Conservation (phyloP, 345 rosid species). For the Moricandia moricandioides region DNA sequence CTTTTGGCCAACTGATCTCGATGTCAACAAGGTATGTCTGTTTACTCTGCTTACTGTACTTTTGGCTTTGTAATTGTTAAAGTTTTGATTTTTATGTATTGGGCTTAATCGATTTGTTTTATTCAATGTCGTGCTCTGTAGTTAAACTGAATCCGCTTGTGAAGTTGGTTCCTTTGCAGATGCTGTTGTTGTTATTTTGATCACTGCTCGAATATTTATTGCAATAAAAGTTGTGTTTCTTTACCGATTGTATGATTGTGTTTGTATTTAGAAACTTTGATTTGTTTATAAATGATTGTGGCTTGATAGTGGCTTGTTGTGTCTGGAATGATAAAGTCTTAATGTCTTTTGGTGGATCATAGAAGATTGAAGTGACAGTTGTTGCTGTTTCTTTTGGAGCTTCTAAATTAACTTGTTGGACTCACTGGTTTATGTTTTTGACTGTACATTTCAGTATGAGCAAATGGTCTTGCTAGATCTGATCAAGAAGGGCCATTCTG, state of each 20-base stretch:
- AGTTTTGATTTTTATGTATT: constrained; percentile 10
- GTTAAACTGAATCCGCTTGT: background rate
- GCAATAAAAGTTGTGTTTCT: background rate
- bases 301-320: constrained; percentile 1
- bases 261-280: background rate
- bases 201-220: background rate
- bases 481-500: constrained; percentile 78
- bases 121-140: background rate
- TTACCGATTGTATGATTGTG: background rate
- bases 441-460: constrained; percentile 60
- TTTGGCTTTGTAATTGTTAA: background rate
- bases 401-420: background rate
- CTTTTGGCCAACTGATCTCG: constrained; percentile 61
- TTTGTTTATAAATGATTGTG: background rate
- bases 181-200: background rate
- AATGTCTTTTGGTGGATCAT: background rate
- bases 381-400: background rate
- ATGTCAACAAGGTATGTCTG: constrained; percentile 56
- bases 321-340: constrained; percentile 1
- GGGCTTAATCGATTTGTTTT: background rate
- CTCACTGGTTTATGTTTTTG: background rate
- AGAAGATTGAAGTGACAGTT: background rate
- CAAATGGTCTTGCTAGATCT: constrained; percentile 64
- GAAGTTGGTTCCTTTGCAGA: background rate
- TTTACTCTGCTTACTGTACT: background rate